Evolutionary conservation across 495 filamentous ascomycete genomes (phyloP).

Genomic region (Penicillium silybi): DNA sequence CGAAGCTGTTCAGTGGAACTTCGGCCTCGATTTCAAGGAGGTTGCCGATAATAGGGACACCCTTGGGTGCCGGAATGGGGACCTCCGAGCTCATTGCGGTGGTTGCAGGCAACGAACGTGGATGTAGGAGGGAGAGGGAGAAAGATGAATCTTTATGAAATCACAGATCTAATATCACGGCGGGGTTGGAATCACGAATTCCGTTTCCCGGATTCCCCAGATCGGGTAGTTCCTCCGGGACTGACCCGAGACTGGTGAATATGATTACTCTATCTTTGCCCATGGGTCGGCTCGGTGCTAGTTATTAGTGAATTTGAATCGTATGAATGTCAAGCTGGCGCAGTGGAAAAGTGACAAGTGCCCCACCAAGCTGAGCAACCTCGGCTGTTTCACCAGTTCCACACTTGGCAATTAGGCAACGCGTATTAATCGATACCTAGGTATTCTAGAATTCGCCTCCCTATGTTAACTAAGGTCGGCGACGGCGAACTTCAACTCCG

Average conservation of each 20-base stretch:
- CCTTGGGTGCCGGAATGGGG: conserved; percentile 58
- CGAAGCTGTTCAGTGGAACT: conserved; percentile 50
- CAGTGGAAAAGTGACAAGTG: too few relatives aligned
- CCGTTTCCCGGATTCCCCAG: not conserved
- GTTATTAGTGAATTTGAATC: too few relatives aligned
- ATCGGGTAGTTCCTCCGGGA: too few relatives aligned
- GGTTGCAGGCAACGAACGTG: not conserved
- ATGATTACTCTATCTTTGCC: too few relatives aligned
- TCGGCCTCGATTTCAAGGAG: conserved; percentile 54
- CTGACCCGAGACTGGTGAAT: too few relatives aligned
- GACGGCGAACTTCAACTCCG: too few relatives aligned
- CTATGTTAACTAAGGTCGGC: too few relatives aligned
- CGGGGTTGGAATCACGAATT: conserved; percentile 5
- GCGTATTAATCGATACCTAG: too few relatives aligned
- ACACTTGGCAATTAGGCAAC: not conserved
- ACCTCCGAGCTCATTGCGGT: conserved; percentile 19
- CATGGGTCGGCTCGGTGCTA: too few relatives aligned
- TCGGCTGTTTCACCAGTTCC: not conserved
- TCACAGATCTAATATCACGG: not conserved
- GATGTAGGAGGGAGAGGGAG: not conserved
- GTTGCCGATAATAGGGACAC: conserved; percentile 64
- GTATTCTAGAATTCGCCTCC: too few relatives aligned
- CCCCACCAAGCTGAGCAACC: too few relatives aligned
- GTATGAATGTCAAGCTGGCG: too few relatives aligned
- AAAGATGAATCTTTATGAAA: not conserved